phyloP scores from a whole-genome alignment of 257 asterid genomes.

The Mitragyna speciosa region DNA sequence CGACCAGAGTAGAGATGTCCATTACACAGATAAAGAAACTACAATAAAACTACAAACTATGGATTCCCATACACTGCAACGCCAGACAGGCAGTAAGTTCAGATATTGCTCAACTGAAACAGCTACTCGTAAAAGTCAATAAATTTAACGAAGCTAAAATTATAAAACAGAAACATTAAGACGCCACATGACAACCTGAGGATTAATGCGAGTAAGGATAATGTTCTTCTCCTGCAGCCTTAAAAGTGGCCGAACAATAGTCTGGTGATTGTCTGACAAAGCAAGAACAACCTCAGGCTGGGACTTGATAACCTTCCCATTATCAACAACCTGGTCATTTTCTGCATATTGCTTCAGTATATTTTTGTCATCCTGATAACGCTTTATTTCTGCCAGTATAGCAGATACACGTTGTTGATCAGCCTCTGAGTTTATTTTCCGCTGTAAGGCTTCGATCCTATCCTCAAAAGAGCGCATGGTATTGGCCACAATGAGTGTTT shows the following conservation, averaged over 20 bases:
- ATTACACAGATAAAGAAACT: neutral
- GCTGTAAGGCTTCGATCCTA: constrained; percentile 78
- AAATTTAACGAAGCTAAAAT: neutral
- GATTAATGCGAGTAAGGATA: constrained; percentile 91
- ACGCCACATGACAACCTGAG: constrained; percentile 43
- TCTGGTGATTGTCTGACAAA: constrained; percentile 71
- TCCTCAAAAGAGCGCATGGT: constrained; percentile 98
- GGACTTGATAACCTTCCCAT: constrained; percentile 77
- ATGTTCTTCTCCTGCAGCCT: constrained; percentile 84
- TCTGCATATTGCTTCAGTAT: constrained; percentile 97
- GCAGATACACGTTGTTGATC: constrained; percentile 83
- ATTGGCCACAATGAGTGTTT: constrained; percentile 94
- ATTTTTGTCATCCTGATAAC: constrained; percentile 83
- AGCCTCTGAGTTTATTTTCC: constrained; percentile 65
- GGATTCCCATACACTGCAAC: neutral
- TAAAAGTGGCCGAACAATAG: constrained; percentile 87
- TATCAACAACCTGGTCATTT: constrained; percentile 80
- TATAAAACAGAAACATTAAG: neutral
- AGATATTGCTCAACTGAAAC: neutral
- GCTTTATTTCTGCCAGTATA: constrained; percentile 80
- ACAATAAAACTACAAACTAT: neutral
- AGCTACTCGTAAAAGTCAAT: neutral
- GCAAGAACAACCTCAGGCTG: constrained; percentile 88
- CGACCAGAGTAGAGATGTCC: neutral
- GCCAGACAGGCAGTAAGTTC: neutral